Conservation (phyloP, 352 stramenopile genomes). For the Pythium angustatum region DNA sequence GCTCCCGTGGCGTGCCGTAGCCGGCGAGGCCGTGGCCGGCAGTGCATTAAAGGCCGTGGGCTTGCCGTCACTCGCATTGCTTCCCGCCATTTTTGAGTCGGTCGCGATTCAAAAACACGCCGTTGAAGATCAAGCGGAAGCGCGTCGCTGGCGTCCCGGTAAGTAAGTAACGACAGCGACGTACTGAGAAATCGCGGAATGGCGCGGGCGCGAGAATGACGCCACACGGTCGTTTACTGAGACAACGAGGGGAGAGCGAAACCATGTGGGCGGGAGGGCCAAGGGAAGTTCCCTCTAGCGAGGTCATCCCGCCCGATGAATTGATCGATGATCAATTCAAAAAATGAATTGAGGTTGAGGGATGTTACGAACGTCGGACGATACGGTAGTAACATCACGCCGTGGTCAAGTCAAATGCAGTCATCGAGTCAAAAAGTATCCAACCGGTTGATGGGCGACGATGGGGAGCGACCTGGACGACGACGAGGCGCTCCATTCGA, state of each 20-base stretch:
- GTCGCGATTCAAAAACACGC: constrained; percentile 14
- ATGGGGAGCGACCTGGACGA: constrained; percentile 24
- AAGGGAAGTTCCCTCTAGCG: too few relatives aligned
- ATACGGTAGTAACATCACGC: background rate
- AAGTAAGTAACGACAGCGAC: constrained; percentile 16
- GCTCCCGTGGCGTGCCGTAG: background rate
- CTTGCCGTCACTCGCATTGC: background rate
- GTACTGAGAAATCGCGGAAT: constrained; percentile 30
- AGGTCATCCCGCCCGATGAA: constrained; percentile 29
- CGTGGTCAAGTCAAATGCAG: background rate
- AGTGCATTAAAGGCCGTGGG: background rate
- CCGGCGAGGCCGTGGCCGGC: background rate
- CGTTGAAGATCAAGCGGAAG: too few relatives aligned
- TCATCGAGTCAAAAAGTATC: constrained; percentile 14
- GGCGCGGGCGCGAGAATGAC: background rate
- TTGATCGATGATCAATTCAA: too few relatives aligned
- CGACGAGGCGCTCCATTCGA: constrained; percentile 22
- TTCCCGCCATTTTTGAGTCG: constrained; percentile 36
- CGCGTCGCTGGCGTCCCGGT: too few relatives aligned
- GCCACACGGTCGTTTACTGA: constrained; percentile 17
- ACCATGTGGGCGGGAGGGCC: too few relatives aligned
- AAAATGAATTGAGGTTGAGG: constrained; percentile 26
- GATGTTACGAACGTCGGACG: background rate
- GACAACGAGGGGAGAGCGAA: constrained; percentile 22
- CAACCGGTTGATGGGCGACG: background rate